Percentiles rank a stretch among this genome's conserved stretches.
Conservation (phyloP, 257 asterid species). For the Rauvolfia tetraphylla region DNA sequence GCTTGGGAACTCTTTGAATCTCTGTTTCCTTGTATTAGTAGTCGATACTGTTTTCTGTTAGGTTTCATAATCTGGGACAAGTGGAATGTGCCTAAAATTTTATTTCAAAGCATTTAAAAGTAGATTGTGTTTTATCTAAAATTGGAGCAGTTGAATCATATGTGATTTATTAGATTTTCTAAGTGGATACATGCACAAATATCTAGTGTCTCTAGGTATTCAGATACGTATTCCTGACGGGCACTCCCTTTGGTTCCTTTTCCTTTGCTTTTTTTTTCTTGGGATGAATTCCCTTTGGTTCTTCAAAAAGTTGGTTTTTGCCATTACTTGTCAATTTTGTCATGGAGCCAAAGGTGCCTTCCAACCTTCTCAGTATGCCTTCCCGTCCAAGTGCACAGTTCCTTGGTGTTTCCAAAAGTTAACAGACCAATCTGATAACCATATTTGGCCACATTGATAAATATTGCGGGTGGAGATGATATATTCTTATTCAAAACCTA, state of each 20-base stretch:
- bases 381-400: not conserved
- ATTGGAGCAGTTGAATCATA: not conserved
- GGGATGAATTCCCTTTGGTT: no score
- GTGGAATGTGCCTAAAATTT: not conserved
- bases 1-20: not conserved
- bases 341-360: no score
- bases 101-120: not conserved
- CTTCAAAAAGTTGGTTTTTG: no score
- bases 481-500: no score
- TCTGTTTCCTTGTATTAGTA: not conserved
- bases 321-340: no score
- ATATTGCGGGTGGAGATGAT: no score
- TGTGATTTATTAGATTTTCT: not conserved
- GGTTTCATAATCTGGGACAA: no score
- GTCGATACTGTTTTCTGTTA: no score
- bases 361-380: not conserved
- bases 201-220: not conserved
- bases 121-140: not conserved
- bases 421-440: no score
- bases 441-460: no score
- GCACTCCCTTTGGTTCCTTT: not conserved
- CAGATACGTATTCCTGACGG: not conserved
- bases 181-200: no score
- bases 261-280: no score
- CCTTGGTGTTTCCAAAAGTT: not conserved